These are phyloP conservation scores for Scedosporium minutisporum DNA, from an alignment of 2,329 filamentous ascomycete genomes.

Conservation along the genomic window DNA sequence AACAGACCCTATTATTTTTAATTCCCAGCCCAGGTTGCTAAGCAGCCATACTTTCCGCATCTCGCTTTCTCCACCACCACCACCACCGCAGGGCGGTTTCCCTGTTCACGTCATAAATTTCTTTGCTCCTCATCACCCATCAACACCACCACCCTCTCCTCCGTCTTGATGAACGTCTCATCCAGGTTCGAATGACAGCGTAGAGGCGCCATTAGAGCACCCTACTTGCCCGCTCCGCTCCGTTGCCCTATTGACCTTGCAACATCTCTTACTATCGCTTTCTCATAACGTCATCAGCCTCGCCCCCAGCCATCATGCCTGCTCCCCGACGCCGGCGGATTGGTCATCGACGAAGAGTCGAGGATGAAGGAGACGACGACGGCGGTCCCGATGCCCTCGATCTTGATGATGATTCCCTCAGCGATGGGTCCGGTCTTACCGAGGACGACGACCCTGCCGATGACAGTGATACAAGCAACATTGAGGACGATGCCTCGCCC, in stretches of 20 bases:
- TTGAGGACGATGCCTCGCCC: constrained; percentile 43
- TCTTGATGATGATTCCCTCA: constrained; percentile 55
- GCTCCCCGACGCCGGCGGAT: constrained; percentile 54
- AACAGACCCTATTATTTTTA: constrained; percentile 8
- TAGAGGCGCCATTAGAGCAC: constrained; percentile 3
- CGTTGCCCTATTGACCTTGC: constrained; percentile 9
- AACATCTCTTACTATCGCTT: constrained; percentile 4
- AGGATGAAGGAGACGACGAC: constrained; percentile 64
- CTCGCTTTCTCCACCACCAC: neutral
- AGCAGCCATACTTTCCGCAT: neutral
- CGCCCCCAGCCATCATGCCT: constrained; percentile 31
- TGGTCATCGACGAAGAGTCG: constrained; percentile 57
- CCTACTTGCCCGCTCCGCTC: constrained; percentile 10
- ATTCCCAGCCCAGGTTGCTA: neutral
- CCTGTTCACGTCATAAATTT: constrained; percentile 14
- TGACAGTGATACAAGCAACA: constrained; percentile 56
- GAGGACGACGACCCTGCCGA: constrained; percentile 51
- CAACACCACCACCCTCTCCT: constrained; percentile 1
- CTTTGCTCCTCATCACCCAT: neutral
- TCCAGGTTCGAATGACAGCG: constrained; percentile 1
- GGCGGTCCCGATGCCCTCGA: constrained; percentile 45
- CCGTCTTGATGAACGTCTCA: constrained; percentile 6
- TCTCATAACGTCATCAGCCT: neutral
- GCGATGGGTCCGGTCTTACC: constrained; percentile 52
- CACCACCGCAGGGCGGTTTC: constrained; percentile 18